Conservation (phyloP, 805 yeast genomes). For the Kluyveromyces nonfermentans region DNA sequence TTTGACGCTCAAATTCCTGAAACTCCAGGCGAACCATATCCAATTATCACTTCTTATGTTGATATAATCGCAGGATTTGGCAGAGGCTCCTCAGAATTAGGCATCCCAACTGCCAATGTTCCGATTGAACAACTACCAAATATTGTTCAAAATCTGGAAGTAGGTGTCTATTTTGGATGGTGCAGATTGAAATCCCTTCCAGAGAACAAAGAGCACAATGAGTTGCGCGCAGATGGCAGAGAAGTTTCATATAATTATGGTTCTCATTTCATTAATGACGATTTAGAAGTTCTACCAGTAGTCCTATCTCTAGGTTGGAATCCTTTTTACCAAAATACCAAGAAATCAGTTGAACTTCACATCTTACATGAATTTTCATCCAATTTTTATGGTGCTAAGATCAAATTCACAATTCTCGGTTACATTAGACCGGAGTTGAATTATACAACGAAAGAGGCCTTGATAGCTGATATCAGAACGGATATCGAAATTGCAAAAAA, state of each 20-base stretch:
- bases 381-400: constrained; percentile 74
- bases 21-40: constrained; percentile 37
- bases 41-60: constrained; percentile 38
- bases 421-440: constrained; percentile 86
- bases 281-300: constrained; percentile 57
- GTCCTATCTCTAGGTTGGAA: constrained; percentile 96
- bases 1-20: constrained; percentile 31
- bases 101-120: constrained; percentile 92
- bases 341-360: constrained; percentile 82
- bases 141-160: constrained; percentile 34
- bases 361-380: constrained; percentile 60
- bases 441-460: constrained; percentile 74
- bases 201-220: constrained; percentile 9
- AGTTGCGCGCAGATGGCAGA: constrained; percentile 31
- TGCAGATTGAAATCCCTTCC: constrained; percentile 30
- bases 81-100: constrained; percentile 86
- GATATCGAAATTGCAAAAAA: constrained; percentile 62
- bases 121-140: constrained; percentile 44
- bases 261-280: constrained; percentile 30
- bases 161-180: constrained; percentile 92
- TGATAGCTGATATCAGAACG: constrained; percentile 70
- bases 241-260: constrained; percentile 59
- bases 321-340: constrained; percentile 75
- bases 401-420: constrained; percentile 68
- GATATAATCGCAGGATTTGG: constrained; percentile 79